phyloP scores from a whole-genome alignment of 2,329 filamentous ascomycete genomes.

The Monilinia fructigena region DNA sequence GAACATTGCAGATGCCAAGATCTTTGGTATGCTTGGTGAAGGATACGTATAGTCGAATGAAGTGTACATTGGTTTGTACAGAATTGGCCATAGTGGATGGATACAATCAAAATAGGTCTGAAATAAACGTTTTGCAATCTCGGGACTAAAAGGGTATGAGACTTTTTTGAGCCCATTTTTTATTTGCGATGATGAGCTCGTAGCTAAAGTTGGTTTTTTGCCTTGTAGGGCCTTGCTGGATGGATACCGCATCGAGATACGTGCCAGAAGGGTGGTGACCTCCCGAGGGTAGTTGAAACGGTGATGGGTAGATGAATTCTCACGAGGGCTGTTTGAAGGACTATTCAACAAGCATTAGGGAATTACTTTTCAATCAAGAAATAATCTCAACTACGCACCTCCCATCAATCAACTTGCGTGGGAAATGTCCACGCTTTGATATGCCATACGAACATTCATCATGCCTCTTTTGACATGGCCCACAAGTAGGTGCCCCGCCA shows the following conservation, averaged over 20 bases:
- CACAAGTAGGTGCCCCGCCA: slow-evolving; percentile 34
- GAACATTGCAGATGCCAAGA: slow-evolving; percentile 36
- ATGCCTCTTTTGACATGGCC: slow-evolving; percentile 32
- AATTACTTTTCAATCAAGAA: not conserved
- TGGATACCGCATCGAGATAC: not conserved
- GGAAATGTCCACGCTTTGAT: slow-evolving; percentile 32
- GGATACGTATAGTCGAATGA: slow-evolving; percentile 34
- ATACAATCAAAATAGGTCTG: slow-evolving; percentile 38
- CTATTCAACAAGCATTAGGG: slow-evolving; percentile 7
- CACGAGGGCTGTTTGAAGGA: slow-evolving; percentile 13
- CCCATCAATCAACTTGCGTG: slow-evolving; percentile 5
- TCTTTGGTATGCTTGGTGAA: slow-evolving; percentile 32
- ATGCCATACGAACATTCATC: slow-evolving; percentile 36
- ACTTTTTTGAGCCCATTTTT: slow-evolving; percentile 3
- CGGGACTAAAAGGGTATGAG: slow-evolving; percentile 27
- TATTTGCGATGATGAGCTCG: slow-evolving; percentile 8
- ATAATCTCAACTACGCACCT: slow-evolving; percentile 28
- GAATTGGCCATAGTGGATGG: slow-evolving; percentile 38
- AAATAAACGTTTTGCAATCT: slow-evolving; percentile 34
- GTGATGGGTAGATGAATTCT: slow-evolving; percentile 1
- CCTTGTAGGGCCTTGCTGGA: not conserved
- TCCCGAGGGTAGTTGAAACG: not conserved
- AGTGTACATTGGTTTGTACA: slow-evolving; percentile 39
- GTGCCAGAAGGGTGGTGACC: not conserved
- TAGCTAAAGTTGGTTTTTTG: not conserved